A percentile compares a stretch with the other conserved stretches of the same genome.
Conservation (phyloP, 2,329 filamentous ascomycete species). For the Conoideocrella luteorostrata region DNA sequence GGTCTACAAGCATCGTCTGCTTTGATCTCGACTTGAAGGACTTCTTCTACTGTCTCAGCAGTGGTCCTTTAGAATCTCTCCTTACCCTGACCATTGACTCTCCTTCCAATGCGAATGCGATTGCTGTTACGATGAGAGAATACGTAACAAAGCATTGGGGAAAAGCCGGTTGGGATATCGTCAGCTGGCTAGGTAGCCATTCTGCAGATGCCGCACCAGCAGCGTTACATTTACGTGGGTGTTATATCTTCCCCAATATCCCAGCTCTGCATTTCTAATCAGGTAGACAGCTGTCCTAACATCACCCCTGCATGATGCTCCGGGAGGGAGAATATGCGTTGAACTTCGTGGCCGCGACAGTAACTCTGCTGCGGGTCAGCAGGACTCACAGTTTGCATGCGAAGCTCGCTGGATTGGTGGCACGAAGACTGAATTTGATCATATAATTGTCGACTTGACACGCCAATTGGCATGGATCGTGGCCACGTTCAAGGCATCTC, state of each 20-base stretch:
- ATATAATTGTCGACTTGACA: not conserved
- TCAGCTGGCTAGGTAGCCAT: not conserved
- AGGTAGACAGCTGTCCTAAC: not conserved
- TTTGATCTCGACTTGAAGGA: not conserved
- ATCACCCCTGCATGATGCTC: not conserved
- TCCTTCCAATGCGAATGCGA: not conserved
- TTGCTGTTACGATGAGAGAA: not conserved
- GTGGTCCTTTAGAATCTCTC: not conserved
- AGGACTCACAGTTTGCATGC: not conserved
- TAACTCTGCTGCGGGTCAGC: not conserved
- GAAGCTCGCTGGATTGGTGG: not conserved
- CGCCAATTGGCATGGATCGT: not conserved
- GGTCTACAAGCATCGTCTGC: not conserved
- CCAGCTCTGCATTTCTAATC: not conserved
- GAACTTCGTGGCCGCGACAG: not conserved
- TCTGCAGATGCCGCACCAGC: not conserved
- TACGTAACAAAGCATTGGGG: not conserved
- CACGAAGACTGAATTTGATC: not conserved
- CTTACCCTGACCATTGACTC: not conserved
- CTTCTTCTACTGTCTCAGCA: not conserved
- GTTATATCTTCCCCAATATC: not conserved
- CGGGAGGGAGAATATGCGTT: not conserved
- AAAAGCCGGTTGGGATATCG: not conserved
- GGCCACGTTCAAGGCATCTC: not conserved
- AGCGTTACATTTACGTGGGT: not conserved